These are phyloP conservation scores for Dimocarpus longan DNA, from an alignment of 345 rosid genomes.

Conservation along the genomic window DNA sequence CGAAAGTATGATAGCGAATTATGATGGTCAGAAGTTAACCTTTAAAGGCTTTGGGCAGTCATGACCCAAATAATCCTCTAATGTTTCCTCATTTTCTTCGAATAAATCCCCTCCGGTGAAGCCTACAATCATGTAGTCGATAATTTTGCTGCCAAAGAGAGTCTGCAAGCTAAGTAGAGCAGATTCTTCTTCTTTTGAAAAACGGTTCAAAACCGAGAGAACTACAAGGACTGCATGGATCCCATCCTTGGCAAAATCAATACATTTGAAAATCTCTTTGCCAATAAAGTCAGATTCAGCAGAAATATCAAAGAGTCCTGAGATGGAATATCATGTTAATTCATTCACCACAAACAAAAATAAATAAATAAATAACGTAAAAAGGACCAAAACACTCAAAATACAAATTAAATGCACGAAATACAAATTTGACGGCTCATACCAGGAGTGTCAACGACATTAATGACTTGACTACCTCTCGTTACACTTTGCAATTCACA, in stretches of 20 bases:
- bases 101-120: constrained; percentile 94
- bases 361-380: neutral
- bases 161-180: constrained; percentile 63
- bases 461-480: constrained; percentile 65
- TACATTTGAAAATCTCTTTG: constrained; percentile 80
- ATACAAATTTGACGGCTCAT: neutral
- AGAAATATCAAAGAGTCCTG: constrained; percentile 86
- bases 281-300: constrained; percentile 63
- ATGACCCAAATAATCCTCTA: constrained; percentile 71
- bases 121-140: constrained; percentile 77
- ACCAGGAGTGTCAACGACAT: constrained; percentile 97
- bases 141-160: constrained; percentile 71
- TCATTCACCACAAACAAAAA: neutral
- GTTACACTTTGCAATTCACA: constrained; percentile 63
- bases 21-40: constrained; percentile 42
- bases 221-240: constrained; percentile 81
- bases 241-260: constrained; percentile 82
- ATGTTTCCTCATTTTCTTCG: constrained; percentile 72
- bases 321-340: constrained; percentile 15
- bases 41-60: constrained; percentile 74
- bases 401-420: neutral
- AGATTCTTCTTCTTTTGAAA: constrained; percentile 72
- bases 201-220: constrained; percentile 41
- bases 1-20: neutral
- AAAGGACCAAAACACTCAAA: neutral